Percentiles rank a stretch among this genome's conserved stretches.
These are phyloP conservation scores for Penicillium sp. DNA, from an alignment of 2,329 filamentous ascomycete species.

Conservation along the genomic window DNA sequence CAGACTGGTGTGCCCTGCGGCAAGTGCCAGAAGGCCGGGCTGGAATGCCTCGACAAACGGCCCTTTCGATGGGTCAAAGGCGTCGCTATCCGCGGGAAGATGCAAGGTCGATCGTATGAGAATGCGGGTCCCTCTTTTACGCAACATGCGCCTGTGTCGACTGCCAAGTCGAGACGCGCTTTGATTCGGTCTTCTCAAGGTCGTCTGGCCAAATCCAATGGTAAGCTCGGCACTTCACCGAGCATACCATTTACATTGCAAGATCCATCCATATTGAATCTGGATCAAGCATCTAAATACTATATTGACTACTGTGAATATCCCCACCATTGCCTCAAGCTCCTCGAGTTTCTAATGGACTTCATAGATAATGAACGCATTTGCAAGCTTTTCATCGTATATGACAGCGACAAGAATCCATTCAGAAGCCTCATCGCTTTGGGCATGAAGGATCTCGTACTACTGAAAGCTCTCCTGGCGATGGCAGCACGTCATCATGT, in stretches of 20 bases:
- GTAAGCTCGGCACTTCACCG: not conserved
- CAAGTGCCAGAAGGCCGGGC: conserved; percentile 33
- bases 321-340: too few species aligned
- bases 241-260: conserved; percentile 11
- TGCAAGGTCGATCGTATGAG: conserved; percentile 25
- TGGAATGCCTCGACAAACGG: conserved; percentile 33
- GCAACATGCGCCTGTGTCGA: not conserved
- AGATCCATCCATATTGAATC: conserved; percentile 9
- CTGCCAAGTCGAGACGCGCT: not conserved
- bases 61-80: conserved; percentile 36
- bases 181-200: not conserved
- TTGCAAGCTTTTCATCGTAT: conserved; percentile 35
- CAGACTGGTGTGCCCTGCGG: conserved; percentile 27
- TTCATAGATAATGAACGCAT: conserved; percentile 33
- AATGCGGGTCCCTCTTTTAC: not conserved
- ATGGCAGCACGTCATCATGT: conserved; percentile 34
- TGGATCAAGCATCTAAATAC: conserved; percentile 22
- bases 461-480: conserved; percentile 32
- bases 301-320: conserved; percentile 35
- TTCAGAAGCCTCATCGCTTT: conserved; percentile 32
- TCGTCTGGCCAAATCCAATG: not conserved
- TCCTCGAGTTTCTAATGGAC: not conserved
- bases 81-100: conserved; percentile 33
- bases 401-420: conserved; percentile 35
- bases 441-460: conserved; percentile 25